These are phyloP conservation scores for Diplotaxis tenuifolia DNA, from an alignment of 345 rosid genomes.

Conservation along the genomic window DNA sequence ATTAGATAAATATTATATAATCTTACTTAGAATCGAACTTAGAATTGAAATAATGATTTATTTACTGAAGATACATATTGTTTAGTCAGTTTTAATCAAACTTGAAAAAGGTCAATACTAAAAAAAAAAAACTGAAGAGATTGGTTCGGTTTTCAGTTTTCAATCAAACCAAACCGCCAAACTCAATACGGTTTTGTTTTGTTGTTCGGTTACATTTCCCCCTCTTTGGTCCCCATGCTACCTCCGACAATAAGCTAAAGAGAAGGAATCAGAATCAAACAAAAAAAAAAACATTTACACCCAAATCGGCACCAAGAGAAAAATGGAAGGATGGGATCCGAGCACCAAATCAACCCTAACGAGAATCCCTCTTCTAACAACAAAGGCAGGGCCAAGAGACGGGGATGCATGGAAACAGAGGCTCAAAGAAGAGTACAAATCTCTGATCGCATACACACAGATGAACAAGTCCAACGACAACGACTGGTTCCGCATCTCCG, in stretches of 20 bases:
- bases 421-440: conserved; percentile 92
- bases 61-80: too few relatives aligned
- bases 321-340: conserved; percentile 96
- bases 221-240: background rate
- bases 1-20: too few relatives aligned
- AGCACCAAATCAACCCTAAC: conserved; percentile 90
- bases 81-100: background rate
- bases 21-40: background rate
- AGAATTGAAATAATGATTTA: background rate
- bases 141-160: background rate
- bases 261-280: background rate
- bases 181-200: background rate
- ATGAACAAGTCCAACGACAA: conserved; percentile 99
- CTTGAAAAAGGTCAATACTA: background rate
- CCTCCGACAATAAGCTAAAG: background rate
- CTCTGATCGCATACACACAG: conserved; percentile 89
- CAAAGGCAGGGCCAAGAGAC: conserved; percentile 92
- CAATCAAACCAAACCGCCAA: conserved; percentile 2
- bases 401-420: conserved; percentile 87
- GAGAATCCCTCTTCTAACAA: conserved; percentile 70
- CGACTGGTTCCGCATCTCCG: conserved; percentile 97
- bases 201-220: background rate
- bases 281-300: background rate
- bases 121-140: background rate
- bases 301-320: background rate